Evolutionary conservation across 441 rosid species (phyloP).

Genomic region (Rhodomyrtus psidioides): DNA sequence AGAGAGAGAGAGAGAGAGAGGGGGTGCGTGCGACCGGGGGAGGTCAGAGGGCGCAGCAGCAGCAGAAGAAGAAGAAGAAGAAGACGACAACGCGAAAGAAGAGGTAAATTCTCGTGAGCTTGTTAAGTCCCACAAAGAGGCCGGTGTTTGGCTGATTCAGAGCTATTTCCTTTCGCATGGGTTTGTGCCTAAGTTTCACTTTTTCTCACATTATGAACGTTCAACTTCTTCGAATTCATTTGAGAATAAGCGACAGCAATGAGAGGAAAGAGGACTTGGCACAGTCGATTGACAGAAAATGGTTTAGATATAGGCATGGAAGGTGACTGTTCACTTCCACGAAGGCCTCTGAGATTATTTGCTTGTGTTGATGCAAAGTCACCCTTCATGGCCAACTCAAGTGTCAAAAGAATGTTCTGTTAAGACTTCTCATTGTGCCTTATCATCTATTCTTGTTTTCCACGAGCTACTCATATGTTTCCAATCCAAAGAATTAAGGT

Average conservation of each 20-base stretch:
- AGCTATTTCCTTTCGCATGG: not conserved
- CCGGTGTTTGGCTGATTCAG: too few relatives aligned
- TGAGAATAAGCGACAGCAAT: not conserved
- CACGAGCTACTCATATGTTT: not conserved
- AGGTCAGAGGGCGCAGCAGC: too few relatives aligned
- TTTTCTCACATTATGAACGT: not conserved
- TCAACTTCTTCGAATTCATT: not conserved
- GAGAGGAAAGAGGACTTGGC: not conserved
- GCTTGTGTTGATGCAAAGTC: not conserved
- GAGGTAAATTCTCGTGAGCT: too few relatives aligned
- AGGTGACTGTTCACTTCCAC: not conserved
- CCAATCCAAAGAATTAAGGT: not conserved
- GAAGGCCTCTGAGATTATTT: not conserved
- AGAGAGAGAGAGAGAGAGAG: too few relatives aligned
- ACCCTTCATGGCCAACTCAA: not conserved
- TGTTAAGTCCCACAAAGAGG: too few relatives aligned
- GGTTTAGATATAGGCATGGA: not conserved
- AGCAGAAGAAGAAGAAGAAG: too few relatives aligned
- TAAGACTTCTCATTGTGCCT: not conserved
- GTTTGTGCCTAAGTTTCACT: not conserved
- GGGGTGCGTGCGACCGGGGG: too few relatives aligned
- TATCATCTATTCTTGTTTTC: not conserved
- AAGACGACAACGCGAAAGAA: too few relatives aligned
- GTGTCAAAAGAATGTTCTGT: not conserved
- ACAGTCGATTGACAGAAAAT: not conserved